Base-by-base conservation (phyloP, 2,329 filamentous ascomycete genomes). In the Rugonectria rugulosa region DNA sequence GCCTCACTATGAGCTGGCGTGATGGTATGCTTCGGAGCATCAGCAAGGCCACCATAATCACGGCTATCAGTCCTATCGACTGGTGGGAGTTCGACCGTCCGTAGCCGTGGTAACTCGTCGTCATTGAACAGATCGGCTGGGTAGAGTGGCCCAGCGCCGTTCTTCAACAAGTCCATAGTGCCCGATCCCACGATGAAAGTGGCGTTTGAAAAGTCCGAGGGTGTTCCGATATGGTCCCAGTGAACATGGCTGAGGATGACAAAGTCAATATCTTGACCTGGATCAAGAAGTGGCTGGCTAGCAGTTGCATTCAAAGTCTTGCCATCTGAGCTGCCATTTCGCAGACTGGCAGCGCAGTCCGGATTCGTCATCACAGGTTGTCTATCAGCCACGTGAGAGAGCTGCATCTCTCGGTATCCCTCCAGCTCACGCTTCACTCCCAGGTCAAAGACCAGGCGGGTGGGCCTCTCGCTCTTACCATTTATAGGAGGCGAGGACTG, bases 191-290 rank as follows among this genome's bases (percentile, higher is more conserved):
- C 78, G 4, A 81, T 60, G 59, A 86, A 84, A 3, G 72, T 71
- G 0, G 81, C 73, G 11, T 72, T 67, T 1, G 73, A 56, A 59
- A 84, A 86, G 61, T 84, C 81, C 2, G 72, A 68, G 0, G 82
- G 80, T 5, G 80, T 82, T n/a, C 83, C 84, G 31, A 81, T 74
- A 57, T 86, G 83, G 61, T 86, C 83, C 75, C 81, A 85, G 61
- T 86, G 82, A 0, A 82, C 74, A 55, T 86, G 83, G 60, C 77
- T 81, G 2, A 83, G 66, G 7, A 85, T 67, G 6, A 74, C 67
- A 1, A 64, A 32, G 43, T 73, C 63, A 29, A 76, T 66, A 17
- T 66, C 67, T 6, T 29, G 14, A 2, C 6, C 24, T 11, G 47
- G n/a, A 1, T 20, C 14, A 11, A 27, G 6, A 51, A 19, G 17